Conservation (phyloP, 2,329 filamentous ascomycete species). For the Colletotrichum higginsianum region DNA sequence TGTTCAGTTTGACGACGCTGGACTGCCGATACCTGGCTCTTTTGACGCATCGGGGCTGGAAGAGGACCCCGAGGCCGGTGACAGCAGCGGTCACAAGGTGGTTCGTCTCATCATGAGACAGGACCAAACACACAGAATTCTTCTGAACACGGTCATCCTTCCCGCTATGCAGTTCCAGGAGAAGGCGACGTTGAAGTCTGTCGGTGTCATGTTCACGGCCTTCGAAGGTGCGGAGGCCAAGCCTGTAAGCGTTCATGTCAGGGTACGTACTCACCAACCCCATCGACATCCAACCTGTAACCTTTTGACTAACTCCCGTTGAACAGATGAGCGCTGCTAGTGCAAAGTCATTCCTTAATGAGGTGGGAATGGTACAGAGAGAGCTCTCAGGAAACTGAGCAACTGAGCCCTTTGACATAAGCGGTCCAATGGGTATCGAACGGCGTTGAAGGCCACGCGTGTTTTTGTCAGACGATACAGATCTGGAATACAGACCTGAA, state of each 20-base stretch:
- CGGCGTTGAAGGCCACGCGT: background rate
- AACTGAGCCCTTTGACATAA: background rate
- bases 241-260: constrained; percentile 73
- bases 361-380: constrained; percentile 65
- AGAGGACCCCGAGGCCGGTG: constrained; percentile 47
- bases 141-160: constrained; percentile 87
- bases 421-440: constrained; percentile 11
- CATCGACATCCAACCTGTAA: constrained; percentile 3
- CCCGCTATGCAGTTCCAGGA: constrained; percentile 86
- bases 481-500: constrained; percentile 8
- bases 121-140: constrained; percentile 88
- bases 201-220: constrained; percentile 77
- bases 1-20: constrained; percentile 69
- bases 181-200: constrained; percentile 79
- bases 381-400: constrained; percentile 61
- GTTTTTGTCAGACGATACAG: constrained; percentile 19
- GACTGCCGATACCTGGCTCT: constrained; percentile 63
- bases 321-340: constrained; percentile 67
- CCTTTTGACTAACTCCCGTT: constrained; percentile 15
- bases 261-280: constrained; percentile 60
- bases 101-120: constrained; percentile 90
- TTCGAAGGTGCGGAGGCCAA: constrained; percentile 70
- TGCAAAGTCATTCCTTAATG: constrained; percentile 66
- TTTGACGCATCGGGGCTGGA: constrained; percentile 70
- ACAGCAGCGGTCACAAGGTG: constrained; percentile 55